Evolutionary conservation across 2,329 filamentous ascomycete genomes (phyloP).

Genomic region (Aspergillus pseudonomiae): DNA sequence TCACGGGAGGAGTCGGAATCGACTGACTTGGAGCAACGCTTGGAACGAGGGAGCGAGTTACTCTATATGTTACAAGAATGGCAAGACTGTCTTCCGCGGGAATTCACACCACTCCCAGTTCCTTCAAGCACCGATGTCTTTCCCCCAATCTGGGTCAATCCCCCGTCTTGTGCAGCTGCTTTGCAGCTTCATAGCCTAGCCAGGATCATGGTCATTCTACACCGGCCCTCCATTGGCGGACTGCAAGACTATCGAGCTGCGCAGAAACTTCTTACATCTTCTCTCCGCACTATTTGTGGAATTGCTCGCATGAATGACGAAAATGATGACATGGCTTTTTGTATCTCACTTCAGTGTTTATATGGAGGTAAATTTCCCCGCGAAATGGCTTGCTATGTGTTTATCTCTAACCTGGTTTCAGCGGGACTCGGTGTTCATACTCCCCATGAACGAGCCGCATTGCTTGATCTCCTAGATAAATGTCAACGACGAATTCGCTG

Average conservation of each 20-base stretch:
- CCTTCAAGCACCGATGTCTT: conserved; percentile 38
- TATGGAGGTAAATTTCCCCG: conserved; percentile 26
- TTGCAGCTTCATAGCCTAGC: conserved; percentile 58
- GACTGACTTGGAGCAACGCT: conserved; percentile 46
- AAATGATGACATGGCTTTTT: conserved; percentile 23
- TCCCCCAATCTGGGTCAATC: conserved; percentile 56
- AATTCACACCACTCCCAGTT: conserved; percentile 47
- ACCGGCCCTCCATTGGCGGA: conserved; percentile 55
- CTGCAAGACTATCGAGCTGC: conserved; percentile 49
- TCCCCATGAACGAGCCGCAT: conserved; percentile 25
- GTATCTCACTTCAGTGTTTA: conserved; percentile 29
- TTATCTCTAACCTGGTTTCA: conserved; percentile 2
- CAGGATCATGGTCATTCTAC: conserved; percentile 56
- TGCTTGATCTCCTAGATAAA: conserved; percentile 26
- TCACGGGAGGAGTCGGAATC: conserved; percentile 54
- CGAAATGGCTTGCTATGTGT: background rate
- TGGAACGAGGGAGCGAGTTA: conserved; percentile 51
- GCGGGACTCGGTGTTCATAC: conserved; percentile 30
- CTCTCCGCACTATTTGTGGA: conserved; percentile 31
- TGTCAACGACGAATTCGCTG: conserved; percentile 27
- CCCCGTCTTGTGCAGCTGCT: conserved; percentile 51
- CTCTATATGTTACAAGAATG: conserved; percentile 56
- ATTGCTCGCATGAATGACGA: conserved; percentile 27
- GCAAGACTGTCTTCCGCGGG: conserved; percentile 46
- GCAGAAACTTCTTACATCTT: conserved; percentile 25